Evolutionary conservation across 2,329 filamentous ascomycete species (phyloP), one percentile per base, ranked within the genome.

Genomic region (Hypoxylon sp.): DNA sequence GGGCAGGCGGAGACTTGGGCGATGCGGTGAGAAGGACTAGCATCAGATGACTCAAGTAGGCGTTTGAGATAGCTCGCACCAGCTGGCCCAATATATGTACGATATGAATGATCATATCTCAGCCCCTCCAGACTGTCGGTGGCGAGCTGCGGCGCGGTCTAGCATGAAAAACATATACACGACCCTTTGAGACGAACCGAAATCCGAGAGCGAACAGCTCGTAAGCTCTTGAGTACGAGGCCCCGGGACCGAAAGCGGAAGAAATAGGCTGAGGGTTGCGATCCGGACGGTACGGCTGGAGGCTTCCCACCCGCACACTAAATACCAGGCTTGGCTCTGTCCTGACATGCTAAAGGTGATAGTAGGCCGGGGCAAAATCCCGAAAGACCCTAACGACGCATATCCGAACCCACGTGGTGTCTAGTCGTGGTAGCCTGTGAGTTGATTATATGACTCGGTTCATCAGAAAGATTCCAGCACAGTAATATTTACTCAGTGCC

Each of bases 41-140:
- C 55, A 54, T 60, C 61, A 66, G 58, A 63, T 66, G 63, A 66
- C 62, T 60, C 58, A 60, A 48, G 56, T 48, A 43, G 46, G 48
- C 53, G 55, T 52, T 41, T 43, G 40, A 47, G 38, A 56, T 42
- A 47, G 24, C 42, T 59, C 52, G 52, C 54, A 40, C 42, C 50
- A 26, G 46, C 48, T 55, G 52, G 59, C 40, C 41, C 49, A 56
- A 52, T 62, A 55, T 33, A 33, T n/a, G 4, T 3, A 35, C 49
- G 29, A n/a, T 48, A 61, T 52, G 40, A 53, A 57, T 52, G 29
- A 31, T 48, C 18, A 15, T 18, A 42, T 24, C 49, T 51, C 18
- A 38, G 13, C 48, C 38, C 24, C 46, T 58, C 45, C 42, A 58
- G 53, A 61, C 51, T 55, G 56, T 61, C 46, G 51, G 61, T 58